phyloP scores from a whole-genome alignment of 2,329 filamentous ascomycete genomes.

The Mycosphaerella sp. region DNA sequence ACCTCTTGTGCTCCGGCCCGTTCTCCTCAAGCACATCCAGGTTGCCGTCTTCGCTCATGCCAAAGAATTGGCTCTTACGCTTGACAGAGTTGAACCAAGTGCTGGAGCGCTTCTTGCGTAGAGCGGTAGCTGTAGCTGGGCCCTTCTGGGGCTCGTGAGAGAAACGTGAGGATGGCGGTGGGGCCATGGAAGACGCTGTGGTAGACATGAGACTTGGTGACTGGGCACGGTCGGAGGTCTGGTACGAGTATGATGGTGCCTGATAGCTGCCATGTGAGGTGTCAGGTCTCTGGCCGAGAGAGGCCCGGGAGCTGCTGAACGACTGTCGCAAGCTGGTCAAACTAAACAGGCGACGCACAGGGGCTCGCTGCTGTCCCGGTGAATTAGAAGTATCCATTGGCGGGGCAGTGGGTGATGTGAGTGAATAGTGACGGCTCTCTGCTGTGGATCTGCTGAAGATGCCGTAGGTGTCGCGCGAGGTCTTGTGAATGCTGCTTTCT shows the following conservation, averaged over 20 bases:
- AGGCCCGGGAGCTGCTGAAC: conserved; percentile 34
- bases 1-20: conserved; percentile 25
- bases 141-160: conserved; percentile 3
- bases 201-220: conserved; percentile 25
- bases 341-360: conserved; percentile 31
- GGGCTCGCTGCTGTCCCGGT: conserved; percentile 20
- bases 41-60: conserved; percentile 22
- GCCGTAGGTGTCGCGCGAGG: conserved; percentile 13
- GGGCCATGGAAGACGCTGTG: conserved; percentile 18
- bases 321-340: conserved; percentile 32
- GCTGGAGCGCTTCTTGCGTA: conserved; percentile 29
- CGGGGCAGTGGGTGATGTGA: conserved; percentile 14
- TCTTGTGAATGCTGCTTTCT: conserved; percentile 6
- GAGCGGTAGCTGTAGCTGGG: conserved; percentile 5
- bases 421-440: conserved; percentile 23
- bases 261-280: conserved; percentile 17
- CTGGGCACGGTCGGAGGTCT: conserved; percentile 8
- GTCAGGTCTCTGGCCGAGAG: conserved; percentile 23
- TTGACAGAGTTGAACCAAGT: conserved; percentile 37
- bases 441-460: conserved; percentile 22
- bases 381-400: conserved; percentile 11
- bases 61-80: conserved; percentile 33
- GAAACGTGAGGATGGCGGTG: conserved; percentile 13
- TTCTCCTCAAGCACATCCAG: conserved; percentile 28
- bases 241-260: conserved; percentile 11